Percentiles rank a stretch among this genome's conserved stretches.
phyloP scores from a whole-genome alignment of 2,329 filamentous ascomycete species.

The Fusarium proliferatum region DNA sequence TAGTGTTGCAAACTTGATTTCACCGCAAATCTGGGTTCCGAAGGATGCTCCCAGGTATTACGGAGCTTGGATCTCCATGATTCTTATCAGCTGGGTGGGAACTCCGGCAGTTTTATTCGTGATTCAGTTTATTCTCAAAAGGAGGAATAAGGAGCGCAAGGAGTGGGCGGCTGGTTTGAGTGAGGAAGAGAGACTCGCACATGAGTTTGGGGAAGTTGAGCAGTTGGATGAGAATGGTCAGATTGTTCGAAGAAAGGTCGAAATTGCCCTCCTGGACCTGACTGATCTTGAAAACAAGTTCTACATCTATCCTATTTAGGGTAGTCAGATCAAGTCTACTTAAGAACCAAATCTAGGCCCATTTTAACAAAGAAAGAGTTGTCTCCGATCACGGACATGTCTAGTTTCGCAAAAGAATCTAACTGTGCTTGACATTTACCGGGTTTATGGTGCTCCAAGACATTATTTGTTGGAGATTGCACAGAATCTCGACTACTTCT shows the following conservation, averaged over 20 bases:
- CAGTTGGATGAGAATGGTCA: conserved; percentile 46
- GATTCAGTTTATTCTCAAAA: conserved; percentile 47
- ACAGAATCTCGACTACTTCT: too few relatives aligned
- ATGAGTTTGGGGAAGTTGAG: conserved; percentile 44
- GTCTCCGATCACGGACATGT: background rate
- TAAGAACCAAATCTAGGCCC: background rate
- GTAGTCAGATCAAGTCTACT: rapidly evolving
- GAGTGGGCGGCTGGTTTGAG: conserved; percentile 15
- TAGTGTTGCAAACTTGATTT: conserved; percentile 50
- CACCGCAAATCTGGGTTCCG: conserved; percentile 51
- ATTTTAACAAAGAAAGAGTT: background rate
- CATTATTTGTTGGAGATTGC: too few relatives aligned
- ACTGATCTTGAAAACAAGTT: conserved; percentile 54
- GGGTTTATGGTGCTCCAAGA: too few relatives aligned
- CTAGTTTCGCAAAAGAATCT: too few relatives aligned
- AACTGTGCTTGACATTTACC: too few relatives aligned
- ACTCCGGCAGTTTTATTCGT: conserved; percentile 50
- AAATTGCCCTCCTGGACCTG: conserved; percentile 51
- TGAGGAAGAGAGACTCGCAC: conserved; percentile 31
- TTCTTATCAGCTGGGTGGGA: conserved; percentile 49
- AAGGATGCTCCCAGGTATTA: conserved; percentile 45
- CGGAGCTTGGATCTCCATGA: conserved; percentile 42
- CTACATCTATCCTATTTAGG: conserved; percentile 49
- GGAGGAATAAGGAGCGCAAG: conserved; percentile 47
- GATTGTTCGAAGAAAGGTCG: conserved; percentile 47